These are phyloP conservation scores for Globisporangium camurandrum DNA, from an alignment of 352 stramenopile genomes.

Conservation along the genomic window DNA sequence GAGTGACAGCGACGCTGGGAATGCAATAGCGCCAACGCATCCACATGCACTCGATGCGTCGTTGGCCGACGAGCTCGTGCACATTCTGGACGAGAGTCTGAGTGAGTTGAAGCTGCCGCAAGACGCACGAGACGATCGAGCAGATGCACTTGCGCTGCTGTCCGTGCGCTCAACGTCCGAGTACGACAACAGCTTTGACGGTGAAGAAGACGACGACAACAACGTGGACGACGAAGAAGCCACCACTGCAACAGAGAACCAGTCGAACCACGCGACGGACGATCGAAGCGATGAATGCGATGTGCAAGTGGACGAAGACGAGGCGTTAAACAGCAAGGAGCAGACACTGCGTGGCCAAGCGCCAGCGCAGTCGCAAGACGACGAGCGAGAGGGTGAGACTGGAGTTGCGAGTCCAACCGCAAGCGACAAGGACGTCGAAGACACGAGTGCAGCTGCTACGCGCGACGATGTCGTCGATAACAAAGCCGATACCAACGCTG, in stretches of 20 bases:
- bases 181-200: slow-evolving; percentile 53
- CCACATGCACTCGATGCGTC: slow-evolving; percentile 4
- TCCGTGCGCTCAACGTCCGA: slow-evolving; percentile 10
- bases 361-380: no score
- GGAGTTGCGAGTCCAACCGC: no score
- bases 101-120: slow-evolving; percentile 11
- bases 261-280: not conserved
- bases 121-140: no score
- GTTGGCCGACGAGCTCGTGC: slow-evolving; percentile 31
- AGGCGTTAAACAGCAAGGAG: no score
- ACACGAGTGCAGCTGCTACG: no score
- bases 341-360: no score
- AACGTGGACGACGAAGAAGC: slow-evolving; percentile 6
- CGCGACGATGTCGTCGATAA: not conserved
- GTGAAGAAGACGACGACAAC: slow-evolving; percentile 16
- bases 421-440: no score
- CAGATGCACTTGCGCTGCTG: no score
- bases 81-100: slow-evolving; percentile 54
- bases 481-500: not conserved
- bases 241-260: not conserved
- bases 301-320: no score
- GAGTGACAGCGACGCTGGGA: not conserved
- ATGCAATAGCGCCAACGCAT: not conserved
- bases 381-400: no score
- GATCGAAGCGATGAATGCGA: not conserved